Conservation (phyloP, 352 stramenopile genomes). For the Phytophthora nicotianae region DNA sequence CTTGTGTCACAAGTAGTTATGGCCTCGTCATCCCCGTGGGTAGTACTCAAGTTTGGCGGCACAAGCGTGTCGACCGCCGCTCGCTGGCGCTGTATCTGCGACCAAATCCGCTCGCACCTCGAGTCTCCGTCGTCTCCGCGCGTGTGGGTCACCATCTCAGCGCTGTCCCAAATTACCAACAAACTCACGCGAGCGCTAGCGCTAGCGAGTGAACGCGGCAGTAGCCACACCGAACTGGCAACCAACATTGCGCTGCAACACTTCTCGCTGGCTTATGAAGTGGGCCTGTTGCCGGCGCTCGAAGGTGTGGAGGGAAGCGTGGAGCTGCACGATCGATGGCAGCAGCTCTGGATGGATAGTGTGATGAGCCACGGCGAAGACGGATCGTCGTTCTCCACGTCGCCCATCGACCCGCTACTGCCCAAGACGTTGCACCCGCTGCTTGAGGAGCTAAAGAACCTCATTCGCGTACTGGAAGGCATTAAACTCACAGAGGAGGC, state of each 20-base stretch:
- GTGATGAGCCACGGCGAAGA: constrained; percentile 52
- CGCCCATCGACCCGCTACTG: constrained; percentile 49
- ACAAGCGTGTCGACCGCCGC: constrained; percentile 84
- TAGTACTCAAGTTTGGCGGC: constrained; percentile 91
- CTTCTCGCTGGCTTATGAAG: constrained; percentile 74
- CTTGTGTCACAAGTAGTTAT: constrained; percentile 11
- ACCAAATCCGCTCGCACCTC: constrained; percentile 69
- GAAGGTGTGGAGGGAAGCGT: constrained; percentile 46
- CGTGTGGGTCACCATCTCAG: constrained; percentile 90
- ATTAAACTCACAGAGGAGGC: constrained; percentile 89
- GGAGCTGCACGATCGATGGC: constrained; percentile 60
- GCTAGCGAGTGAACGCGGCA: constrained; percentile 40
- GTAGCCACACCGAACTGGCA: constrained; percentile 52
- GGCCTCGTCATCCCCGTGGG: constrained; percentile 46
- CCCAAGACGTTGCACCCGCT: constrained; percentile 61
- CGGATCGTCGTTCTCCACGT: constrained; percentile 49
- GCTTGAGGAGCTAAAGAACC: constrained; percentile 80
- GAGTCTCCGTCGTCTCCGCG: constrained; percentile 36
- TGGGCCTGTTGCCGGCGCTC: constrained; percentile 55
- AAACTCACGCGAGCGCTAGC: constrained; percentile 71
- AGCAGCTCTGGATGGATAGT: constrained; percentile 64
- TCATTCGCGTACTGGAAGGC: constrained; percentile 83
- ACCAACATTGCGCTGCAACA: constrained; percentile 69
- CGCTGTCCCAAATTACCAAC: constrained; percentile 89
- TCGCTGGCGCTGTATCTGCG: constrained; percentile 83